These are phyloP conservation scores for Fusarium cyanostomum DNA, from an alignment of 2,329 filamentous ascomycete species.

Conservation along the genomic window DNA sequence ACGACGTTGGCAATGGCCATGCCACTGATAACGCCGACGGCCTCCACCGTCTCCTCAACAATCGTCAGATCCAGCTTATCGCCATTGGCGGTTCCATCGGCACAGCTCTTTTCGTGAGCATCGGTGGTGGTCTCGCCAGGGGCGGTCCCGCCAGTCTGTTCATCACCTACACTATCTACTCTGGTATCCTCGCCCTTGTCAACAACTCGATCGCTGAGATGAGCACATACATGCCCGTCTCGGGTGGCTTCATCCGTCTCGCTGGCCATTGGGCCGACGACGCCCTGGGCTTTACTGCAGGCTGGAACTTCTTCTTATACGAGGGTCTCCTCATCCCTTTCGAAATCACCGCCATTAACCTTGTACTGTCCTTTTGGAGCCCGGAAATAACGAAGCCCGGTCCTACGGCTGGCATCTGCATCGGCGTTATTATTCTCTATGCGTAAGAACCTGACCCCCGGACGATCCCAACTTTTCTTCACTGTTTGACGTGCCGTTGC, in stretches of 20 bases:
- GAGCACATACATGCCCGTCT: conserved; percentile 69
- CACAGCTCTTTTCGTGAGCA: conserved; percentile 69
- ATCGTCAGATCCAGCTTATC: conserved; percentile 67
- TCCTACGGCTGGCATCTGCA: conserved; percentile 72
- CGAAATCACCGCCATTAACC: conserved; percentile 54
- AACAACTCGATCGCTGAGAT: conserved; percentile 75
- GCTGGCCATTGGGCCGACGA: conserved; percentile 73
- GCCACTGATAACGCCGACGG: conserved; percentile 49
- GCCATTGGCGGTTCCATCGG: conserved; percentile 68
- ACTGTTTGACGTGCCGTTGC: conserved; percentile 10
- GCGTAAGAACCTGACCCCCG: conserved; percentile 55
- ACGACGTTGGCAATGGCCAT: conserved; percentile 38
- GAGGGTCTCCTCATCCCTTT: conserved; percentile 56
- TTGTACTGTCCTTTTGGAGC: conserved; percentile 55
- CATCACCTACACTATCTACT: conserved; percentile 67
- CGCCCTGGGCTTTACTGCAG: conserved; percentile 65
- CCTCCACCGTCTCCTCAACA: conserved; percentile 59
- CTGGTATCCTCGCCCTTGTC: conserved; percentile 64
- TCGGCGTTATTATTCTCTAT: conserved; percentile 64
- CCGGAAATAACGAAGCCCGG: conserved; percentile 65
- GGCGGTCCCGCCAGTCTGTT: conserved; percentile 62
- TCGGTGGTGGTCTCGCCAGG: conserved; percentile 62
- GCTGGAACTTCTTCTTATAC: conserved; percentile 58
- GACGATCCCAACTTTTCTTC: conserved; percentile 7
- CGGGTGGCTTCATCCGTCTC: conserved; percentile 70